Percentiles rank a stretch among this genome's conserved stretches.
Conservation (phyloP, 139 green algal genomes). For the Chlorella ohadii region DNA sequence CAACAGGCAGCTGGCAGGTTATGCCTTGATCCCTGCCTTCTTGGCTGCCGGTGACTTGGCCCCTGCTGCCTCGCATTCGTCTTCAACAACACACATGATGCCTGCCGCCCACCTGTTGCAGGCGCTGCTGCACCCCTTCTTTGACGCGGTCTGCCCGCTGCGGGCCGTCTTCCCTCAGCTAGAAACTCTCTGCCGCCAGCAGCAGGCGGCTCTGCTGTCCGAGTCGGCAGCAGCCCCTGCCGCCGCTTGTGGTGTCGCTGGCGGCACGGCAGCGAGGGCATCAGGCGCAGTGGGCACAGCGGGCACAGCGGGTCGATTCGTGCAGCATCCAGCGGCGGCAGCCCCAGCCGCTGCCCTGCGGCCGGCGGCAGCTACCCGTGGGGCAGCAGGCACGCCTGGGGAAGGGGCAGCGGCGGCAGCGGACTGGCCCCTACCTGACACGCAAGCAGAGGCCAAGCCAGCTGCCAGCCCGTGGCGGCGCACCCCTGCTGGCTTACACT, state of each 20-base stretch:
- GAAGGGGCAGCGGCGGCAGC: not conserved
- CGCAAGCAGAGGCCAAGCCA: not conserved
- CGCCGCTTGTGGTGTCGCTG: not conserved
- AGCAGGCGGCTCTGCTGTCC: not conserved
- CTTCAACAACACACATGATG: too few relatives aligned
- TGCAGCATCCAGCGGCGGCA: too few relatives aligned
- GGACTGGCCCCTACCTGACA: too few relatives aligned
- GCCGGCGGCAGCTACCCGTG: not conserved
- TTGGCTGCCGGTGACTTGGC: too few relatives aligned
- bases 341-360: not conserved
- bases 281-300: not conserved
- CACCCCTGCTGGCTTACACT: not conserved
- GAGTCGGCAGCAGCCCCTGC: not conserved
- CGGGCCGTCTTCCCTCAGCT: constrained; percentile 25
- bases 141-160: constrained; percentile 28
- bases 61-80: too few relatives aligned
- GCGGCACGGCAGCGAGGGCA: not conserved
- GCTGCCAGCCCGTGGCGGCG: not conserved
- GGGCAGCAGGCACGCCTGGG: not conserved
- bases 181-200: not conserved
- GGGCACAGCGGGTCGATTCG: not conserved
- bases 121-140: constrained; percentile 54
- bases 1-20: too few relatives aligned
- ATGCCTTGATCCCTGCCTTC: too few relatives aligned
- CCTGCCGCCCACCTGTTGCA: too few relatives aligned